Conservation (phyloP, 495 filamentous ascomycete species). For the Poronia punctata region DNA sequence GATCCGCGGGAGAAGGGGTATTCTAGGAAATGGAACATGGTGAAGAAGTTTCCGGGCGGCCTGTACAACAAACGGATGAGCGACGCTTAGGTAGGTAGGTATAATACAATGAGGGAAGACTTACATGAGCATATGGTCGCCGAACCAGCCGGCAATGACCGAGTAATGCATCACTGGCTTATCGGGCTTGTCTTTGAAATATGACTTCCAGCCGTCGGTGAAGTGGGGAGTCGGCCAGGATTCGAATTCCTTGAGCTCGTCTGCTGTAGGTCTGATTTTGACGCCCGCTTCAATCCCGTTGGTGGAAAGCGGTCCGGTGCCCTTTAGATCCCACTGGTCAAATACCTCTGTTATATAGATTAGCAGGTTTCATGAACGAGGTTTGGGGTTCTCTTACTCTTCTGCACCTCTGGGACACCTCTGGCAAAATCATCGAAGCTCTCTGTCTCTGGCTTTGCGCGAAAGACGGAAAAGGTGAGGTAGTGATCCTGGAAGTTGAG, state of each 20-base stretch:
- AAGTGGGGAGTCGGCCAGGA: conserved; percentile 62
- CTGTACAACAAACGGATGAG: no score
- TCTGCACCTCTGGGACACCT: conserved; percentile 63
- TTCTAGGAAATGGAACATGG: conserved; percentile 82
- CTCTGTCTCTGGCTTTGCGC: conserved; percentile 71
- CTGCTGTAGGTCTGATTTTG: conserved; percentile 65
- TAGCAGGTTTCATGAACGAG: conserved; percentile 2
- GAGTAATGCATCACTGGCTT: conserved; percentile 84
- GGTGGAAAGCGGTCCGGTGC: conserved; percentile 72
- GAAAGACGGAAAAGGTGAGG: conserved; percentile 67
- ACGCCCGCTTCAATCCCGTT: conserved; percentile 82
- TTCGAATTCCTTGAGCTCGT: conserved; percentile 63
- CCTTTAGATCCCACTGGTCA: conserved; percentile 72
- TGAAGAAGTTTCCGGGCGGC: conserved; percentile 75
- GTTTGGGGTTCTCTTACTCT: conserved; percentile 31
- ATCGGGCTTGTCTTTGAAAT: conserved; percentile 80
- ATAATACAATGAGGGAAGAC: conserved; percentile 3
- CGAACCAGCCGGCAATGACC: conserved; percentile 60
- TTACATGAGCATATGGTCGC: conserved; percentile 62
- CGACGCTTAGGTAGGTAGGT: background rate
- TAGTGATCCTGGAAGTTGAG: conserved; percentile 85
- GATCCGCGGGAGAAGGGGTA: conserved; percentile 74
- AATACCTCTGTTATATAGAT: conserved; percentile 38
- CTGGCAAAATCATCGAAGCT: conserved; percentile 76
- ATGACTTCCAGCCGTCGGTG: conserved; percentile 63